Conservation (phyloP, 108 stramenopile species). For the Bacterosira constricta region DNA sequence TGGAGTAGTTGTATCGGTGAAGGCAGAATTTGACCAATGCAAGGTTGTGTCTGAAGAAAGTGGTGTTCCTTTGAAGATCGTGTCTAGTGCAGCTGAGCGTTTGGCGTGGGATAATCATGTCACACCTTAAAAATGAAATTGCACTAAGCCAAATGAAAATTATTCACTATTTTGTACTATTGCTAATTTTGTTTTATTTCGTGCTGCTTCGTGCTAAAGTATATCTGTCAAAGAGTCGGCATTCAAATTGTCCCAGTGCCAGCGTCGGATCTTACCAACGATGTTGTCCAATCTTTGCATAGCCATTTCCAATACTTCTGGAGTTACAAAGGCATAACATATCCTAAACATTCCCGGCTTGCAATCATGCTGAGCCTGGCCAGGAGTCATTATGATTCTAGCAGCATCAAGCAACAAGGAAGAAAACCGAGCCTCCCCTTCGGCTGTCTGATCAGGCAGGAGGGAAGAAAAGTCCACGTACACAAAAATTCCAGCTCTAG, state of each 20-base stretch:
- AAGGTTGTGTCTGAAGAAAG: constrained; percentile 59
- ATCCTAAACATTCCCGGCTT: constrained; percentile 90
- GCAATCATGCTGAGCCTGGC: constrained; percentile 67
- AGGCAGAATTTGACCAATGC: constrained; percentile 95
- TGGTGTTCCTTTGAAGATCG: constrained; percentile 65
- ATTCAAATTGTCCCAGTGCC: constrained; percentile 79
- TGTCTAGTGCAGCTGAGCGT: constrained; percentile 56
- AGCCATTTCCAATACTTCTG: constrained; percentile 73
- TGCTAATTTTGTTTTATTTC: not conserved
- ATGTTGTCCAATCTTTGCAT: constrained; percentile 80
- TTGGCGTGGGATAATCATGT: constrained; percentile 41
- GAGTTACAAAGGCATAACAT: constrained; percentile 82
- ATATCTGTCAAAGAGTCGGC: constrained; percentile 57
- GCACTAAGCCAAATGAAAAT: constrained; percentile 21
- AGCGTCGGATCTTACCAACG: constrained; percentile 69
- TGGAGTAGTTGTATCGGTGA: constrained; percentile 64
- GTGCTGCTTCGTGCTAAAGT: constrained; percentile 4
- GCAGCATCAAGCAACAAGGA: constrained; percentile 67
- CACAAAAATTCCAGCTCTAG: constrained; percentile 85
- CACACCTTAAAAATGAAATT: constrained; percentile 40
- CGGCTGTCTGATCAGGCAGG: constrained; percentile 67
- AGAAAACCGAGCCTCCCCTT: constrained; percentile 72
- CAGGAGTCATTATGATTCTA: constrained; percentile 85
- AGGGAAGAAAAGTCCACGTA: constrained; percentile 87
- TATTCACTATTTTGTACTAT: not conserved